A percentile compares a stretch with the other conserved stretches of the same genome.
Evolutionary conservation across 495 filamentous ascomycete genomes (phyloP).

Genomic region (Apiosordaria backusii): DNA sequence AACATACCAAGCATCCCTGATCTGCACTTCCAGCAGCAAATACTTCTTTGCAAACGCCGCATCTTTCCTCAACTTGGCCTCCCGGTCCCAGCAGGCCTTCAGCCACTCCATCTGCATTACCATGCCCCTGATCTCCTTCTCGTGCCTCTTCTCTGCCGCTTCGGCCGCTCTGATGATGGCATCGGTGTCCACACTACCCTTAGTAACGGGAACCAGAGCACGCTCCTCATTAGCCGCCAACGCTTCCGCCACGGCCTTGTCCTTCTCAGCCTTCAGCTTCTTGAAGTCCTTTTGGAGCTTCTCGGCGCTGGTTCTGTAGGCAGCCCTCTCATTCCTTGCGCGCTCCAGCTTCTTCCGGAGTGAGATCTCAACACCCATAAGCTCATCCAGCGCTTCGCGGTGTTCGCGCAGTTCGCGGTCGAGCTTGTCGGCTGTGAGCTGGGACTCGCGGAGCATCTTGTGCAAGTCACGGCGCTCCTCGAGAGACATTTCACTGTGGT

Average conservation of each 20-base stretch:
- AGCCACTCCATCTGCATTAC: slow-evolving; percentile 89
- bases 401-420: slow-evolving; percentile 42
- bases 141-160: slow-evolving; percentile 58
- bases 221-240: slow-evolving; percentile 15
- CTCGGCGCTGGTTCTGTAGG: slow-evolving; percentile 42
- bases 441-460: slow-evolving; percentile 63
- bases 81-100: slow-evolving; percentile 69
- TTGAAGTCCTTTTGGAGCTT: slow-evolving; percentile 42
- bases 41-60: slow-evolving; percentile 76
- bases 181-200: slow-evolving; percentile 31
- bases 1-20: slow-evolving; percentile 81
- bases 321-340: slow-evolving; percentile 41
- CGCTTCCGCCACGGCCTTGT: slow-evolving; percentile 29
- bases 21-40: slow-evolving; percentile 73
- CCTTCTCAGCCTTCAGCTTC: slow-evolving; percentile 37
- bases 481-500: slow-evolving; percentile 31
- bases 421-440: slow-evolving; percentile 49
- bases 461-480: slow-evolving; percentile 62
- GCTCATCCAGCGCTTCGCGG: slow-evolving; percentile 34
- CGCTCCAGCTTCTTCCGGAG: slow-evolving; percentile 47
- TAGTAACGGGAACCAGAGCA: slow-evolving; percentile 13
- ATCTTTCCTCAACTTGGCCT: slow-evolving; percentile 72
- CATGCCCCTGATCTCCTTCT: slow-evolving; percentile 77
- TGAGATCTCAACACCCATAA: slow-evolving; percentile 29
- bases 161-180: slow-evolving; percentile 50